Evolutionary conservation across 108 stramenopile genomes (phyloP).

Genomic region (Cyclotella sp.): DNA sequence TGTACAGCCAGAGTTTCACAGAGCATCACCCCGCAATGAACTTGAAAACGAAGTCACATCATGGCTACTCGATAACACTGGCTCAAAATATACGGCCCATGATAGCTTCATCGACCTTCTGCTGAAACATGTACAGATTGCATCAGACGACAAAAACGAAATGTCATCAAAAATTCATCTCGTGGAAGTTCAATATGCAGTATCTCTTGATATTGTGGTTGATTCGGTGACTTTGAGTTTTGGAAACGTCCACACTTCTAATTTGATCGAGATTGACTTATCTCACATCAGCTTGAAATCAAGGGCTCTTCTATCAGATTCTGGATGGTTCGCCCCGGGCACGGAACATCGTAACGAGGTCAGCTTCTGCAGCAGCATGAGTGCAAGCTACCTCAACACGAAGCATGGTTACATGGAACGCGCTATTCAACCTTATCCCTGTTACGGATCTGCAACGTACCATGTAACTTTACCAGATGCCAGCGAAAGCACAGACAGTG

Average conservation of each 20-base stretch:
- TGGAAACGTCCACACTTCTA: slow-evolving; percentile 32
- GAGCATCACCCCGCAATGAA: neutral
- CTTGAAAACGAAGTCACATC: slow-evolving; percentile 1
- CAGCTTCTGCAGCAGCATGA: slow-evolving; percentile 18
- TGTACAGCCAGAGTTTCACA: slow-evolving; percentile 42
- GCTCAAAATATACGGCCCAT: slow-evolving; percentile 11
- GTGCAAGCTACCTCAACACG: slow-evolving; percentile 23
- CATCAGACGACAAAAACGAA: slow-evolving; percentile 15
- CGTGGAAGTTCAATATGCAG: slow-evolving; percentile 4
- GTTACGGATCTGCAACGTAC: slow-evolving; percentile 19
- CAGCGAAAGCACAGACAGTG: neutral
- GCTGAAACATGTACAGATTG: slow-evolving; percentile 18
- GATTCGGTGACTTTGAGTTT: slow-evolving; percentile 30
- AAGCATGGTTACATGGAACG: slow-evolving; percentile 35
- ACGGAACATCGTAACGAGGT: slow-evolving; percentile 7
- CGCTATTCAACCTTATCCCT: slow-evolving; percentile 10
- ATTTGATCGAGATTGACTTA: slow-evolving; percentile 30
- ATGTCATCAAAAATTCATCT: neutral
- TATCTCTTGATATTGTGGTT: slow-evolving; percentile 28
- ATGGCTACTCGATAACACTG: slow-evolving; percentile 44
- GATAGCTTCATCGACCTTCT: slow-evolving; percentile 27
- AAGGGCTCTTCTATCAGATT: slow-evolving; percentile 29
- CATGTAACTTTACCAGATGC: neutral
- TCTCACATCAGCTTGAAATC: slow-evolving; percentile 25
- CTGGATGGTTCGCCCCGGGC: slow-evolving; percentile 14